A percentile compares a stretch with the other conserved stretches of the same genome.
Conservation (phyloP, 1,139 yeast species). For the Eremothecium gossypii region DNA sequence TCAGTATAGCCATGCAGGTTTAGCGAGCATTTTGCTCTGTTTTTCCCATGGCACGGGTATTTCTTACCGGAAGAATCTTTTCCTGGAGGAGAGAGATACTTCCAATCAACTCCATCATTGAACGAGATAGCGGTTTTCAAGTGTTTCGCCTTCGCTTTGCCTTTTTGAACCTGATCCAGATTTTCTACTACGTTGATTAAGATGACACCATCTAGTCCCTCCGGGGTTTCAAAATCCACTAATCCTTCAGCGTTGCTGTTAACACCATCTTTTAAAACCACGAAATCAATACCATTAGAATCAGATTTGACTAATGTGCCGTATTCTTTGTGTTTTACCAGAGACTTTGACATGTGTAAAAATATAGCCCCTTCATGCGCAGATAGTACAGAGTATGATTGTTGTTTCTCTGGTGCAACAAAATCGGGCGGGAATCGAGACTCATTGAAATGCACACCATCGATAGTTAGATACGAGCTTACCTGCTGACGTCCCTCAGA, state of each 20-base stretch:
- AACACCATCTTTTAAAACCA: constrained; percentile 59
- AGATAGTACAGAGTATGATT: constrained; percentile 79
- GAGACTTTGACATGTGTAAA: constrained; percentile 69
- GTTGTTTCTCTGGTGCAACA: constrained; percentile 44
- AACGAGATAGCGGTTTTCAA: constrained; percentile 69
- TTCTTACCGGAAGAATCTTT: constrained; percentile 53
- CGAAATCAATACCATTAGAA: constrained; percentile 92
- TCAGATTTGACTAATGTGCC: constrained; percentile 87
- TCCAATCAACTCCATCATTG: constrained; percentile 92
- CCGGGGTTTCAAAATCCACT: constrained; percentile 83
- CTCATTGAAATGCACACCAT: constrained; percentile 72
- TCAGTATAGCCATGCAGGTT: constrained; percentile 90
- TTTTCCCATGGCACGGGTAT: constrained; percentile 44
- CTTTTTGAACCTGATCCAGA: constrained; percentile 22
- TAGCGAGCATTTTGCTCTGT: constrained; percentile 58
- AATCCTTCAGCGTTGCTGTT: constrained; percentile 66
- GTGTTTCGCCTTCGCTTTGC: constrained; percentile 37
- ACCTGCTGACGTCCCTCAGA: constrained; percentile 35
- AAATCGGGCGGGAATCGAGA: constrained; percentile 72
- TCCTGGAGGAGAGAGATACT: constrained; percentile 55
- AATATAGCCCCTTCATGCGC: constrained; percentile 68
- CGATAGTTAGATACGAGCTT: constrained; percentile 65
- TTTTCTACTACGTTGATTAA: constrained; percentile 63
- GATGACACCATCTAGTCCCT: constrained; percentile 82
- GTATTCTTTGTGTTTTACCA: constrained; percentile 44